Evolutionary conservation across 768 basidiomycete genomes (phyloP).

Genomic region (Suillus variegatus): DNA sequence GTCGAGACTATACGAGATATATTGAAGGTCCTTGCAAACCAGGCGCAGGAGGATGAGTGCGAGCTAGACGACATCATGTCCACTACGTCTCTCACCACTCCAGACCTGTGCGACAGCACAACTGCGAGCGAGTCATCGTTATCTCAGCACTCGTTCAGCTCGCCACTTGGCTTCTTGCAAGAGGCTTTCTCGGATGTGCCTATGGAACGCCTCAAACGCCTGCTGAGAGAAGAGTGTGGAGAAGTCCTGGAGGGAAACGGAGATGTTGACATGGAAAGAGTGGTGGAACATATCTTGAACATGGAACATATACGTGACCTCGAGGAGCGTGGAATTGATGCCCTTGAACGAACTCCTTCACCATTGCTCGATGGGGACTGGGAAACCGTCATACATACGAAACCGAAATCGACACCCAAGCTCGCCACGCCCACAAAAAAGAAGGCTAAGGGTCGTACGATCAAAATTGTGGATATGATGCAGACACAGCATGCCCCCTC

Average conservation of each 20-base stretch:
- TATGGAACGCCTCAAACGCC: constrained; percentile 43
- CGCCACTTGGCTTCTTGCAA: constrained; percentile 70
- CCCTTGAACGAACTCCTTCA: constrained; percentile 17
- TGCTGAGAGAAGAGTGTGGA: constrained; percentile 43
- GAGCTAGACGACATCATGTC: constrained; percentile 28
- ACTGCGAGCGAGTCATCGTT: constrained; percentile 44
- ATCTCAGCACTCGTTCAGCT: constrained; percentile 51
- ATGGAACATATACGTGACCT: constrained; percentile 65
- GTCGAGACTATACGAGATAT: constrained; percentile 50
- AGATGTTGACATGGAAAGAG: constrained; percentile 63
- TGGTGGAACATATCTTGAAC: constrained; percentile 62
- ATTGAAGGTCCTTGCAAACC: constrained; percentile 57
- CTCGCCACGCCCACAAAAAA: constrained; percentile 25
- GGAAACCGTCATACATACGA: constrained; percentile 13
- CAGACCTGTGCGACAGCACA: constrained; percentile 40
- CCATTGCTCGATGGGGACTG: constrained; percentile 8
- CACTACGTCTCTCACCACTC: constrained; percentile 44
- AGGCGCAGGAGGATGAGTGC: constrained; percentile 44
- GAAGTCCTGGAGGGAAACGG: constrained; percentile 25
- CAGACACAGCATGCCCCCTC: constrained; percentile 53
- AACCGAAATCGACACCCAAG: constrained; percentile 14
- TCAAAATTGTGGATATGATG: constrained; percentile 63
- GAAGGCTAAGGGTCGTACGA: constrained; percentile 40
- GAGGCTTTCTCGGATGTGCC: constrained; percentile 67
- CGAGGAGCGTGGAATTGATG: constrained; percentile 63